Percentiles rank a stretch among this genome's conserved stretches.
phyloP scores from a whole-genome alignment of 306 rosid genomes.

The Gastrolobium villosum region DNA sequence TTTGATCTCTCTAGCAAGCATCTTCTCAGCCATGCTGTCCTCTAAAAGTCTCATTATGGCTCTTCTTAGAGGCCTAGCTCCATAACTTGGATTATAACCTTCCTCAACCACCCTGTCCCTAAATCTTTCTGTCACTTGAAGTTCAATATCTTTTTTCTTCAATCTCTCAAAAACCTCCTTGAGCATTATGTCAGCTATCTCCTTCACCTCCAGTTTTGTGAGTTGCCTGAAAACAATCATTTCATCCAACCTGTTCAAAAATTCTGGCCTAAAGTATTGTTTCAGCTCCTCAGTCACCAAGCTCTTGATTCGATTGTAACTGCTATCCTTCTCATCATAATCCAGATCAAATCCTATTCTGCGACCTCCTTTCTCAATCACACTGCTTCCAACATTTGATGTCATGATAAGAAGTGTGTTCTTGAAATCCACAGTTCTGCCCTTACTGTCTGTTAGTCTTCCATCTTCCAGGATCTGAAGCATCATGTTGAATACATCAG shows the following conservation, averaged over 20 bases:
- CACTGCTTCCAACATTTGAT: conserved; percentile 97
- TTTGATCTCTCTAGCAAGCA: conserved; percentile 94
- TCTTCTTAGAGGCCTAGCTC: conserved; percentile 97
- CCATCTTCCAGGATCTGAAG: conserved; percentile 98
- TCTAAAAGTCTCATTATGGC: conserved; percentile 98
- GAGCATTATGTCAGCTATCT: conserved; percentile 93
- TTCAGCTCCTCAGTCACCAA: conserved; percentile 95
- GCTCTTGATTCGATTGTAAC: conserved; percentile 91
- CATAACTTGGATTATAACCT: conserved; percentile 96
- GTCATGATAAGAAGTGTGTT: conserved; percentile 97
- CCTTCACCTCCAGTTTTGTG: conserved; percentile 96
- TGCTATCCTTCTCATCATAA: conserved; percentile 94
- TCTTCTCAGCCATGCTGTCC: conserved; percentile 99
- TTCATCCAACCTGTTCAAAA: conserved; percentile 91
- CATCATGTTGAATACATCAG: conserved; percentile 99
- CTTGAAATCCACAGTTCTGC: conserved; percentile 95
- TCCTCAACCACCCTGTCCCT: conserved; percentile 94
- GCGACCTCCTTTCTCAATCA: conserved; percentile 97
- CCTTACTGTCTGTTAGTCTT: conserved; percentile 94
- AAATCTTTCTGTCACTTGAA: conserved; percentile 94
- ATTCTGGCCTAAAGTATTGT: conserved; percentile 95
- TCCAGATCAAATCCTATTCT: conserved; percentile 88
- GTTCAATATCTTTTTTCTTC: conserved; percentile 82
- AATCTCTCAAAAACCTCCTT: conserved; percentile 89
- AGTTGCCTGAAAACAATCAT: conserved; percentile 98